Percentiles rank a stretch among this genome's conserved stretches.
Conservation (phyloP, 768 basidiomycete species). For the Mycena epipterygia region DNA sequence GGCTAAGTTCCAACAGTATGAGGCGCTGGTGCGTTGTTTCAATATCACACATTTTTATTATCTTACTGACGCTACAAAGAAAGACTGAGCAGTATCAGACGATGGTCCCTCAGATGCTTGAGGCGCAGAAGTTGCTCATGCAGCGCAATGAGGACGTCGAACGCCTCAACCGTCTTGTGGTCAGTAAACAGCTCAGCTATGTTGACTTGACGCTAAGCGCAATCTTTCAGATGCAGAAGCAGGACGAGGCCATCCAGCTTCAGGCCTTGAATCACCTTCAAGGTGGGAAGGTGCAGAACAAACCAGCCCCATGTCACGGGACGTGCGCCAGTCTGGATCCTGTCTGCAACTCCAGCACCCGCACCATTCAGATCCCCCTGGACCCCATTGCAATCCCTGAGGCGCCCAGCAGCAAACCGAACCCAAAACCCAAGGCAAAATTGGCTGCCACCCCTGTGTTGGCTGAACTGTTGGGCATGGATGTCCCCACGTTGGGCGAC, state of each 20-base stretch:
- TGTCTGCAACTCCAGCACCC: slow-evolving; percentile 11
- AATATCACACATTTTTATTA: background rate
- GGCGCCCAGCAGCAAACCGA: background rate
- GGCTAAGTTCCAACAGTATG: slow-evolving; percentile 4
- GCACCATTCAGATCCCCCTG: slow-evolving; percentile 25
- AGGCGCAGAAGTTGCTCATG: slow-evolving; percentile 17
- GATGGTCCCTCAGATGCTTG: slow-evolving; percentile 3
- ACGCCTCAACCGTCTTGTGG: slow-evolving; percentile 11
- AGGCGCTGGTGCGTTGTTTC: slow-evolving; percentile 17
- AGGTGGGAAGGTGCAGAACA: slow-evolving; percentile 14
- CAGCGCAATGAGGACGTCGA: slow-evolving; percentile 20
- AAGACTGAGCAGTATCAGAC: background rate
- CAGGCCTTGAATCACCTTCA: slow-evolving; percentile 2
- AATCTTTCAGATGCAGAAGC: slow-evolving; percentile 18
- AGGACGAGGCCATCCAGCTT: slow-evolving; percentile 23
- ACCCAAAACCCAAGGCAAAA: slow-evolving; percentile 7
- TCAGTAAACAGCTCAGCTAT: background rate
- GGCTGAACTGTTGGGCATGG: slow-evolving; percentile 18
- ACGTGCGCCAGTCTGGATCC: slow-evolving; percentile 25
- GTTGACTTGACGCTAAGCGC: background rate
- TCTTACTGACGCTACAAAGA: slow-evolving; percentile 16
- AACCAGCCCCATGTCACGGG: slow-evolving; percentile 18
- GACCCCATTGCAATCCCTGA: slow-evolving; percentile 8
- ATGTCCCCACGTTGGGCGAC: slow-evolving; percentile 11
- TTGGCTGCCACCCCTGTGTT: slow-evolving; percentile 7